Evolutionary conservation across 306 rosid genomes (phyloP).

Genomic region (Acmispon strigosus): DNA sequence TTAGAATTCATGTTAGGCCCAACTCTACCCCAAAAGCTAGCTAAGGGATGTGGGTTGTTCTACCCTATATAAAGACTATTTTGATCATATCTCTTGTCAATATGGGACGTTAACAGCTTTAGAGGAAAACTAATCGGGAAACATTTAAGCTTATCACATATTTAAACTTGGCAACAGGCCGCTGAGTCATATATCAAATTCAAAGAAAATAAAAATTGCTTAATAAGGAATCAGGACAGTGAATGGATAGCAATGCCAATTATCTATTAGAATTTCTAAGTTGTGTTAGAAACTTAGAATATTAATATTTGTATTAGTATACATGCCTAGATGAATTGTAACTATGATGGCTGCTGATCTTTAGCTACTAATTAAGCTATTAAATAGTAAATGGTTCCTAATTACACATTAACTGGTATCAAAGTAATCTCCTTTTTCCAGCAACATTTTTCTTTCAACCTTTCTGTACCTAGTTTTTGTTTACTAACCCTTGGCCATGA

Average conservation of each 20-base stretch:
- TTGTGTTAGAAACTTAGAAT: background rate
- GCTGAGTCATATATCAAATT: background rate
- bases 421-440: background rate
- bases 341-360: background rate
- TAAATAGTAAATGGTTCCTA: background rate
- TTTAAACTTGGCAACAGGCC: background rate
- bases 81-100: no score
- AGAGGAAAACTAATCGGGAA: background rate
- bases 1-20: no score
- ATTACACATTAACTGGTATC: background rate
- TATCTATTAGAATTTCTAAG: background rate
- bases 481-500: no score
- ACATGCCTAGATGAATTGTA: background rate
- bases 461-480: no score
- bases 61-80: no score
- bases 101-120: background rate
- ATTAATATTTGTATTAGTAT: background rate
- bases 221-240: background rate
- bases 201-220: background rate
- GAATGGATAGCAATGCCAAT: background rate
- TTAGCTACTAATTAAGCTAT: background rate
- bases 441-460: background rate
- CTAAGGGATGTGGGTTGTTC: no score
- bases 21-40: no score
- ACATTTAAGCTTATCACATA: background rate